Evolutionary conservation across 192 early-diverging fungal species (phyloP).

Genomic region (Spizellomyces sp.): DNA sequence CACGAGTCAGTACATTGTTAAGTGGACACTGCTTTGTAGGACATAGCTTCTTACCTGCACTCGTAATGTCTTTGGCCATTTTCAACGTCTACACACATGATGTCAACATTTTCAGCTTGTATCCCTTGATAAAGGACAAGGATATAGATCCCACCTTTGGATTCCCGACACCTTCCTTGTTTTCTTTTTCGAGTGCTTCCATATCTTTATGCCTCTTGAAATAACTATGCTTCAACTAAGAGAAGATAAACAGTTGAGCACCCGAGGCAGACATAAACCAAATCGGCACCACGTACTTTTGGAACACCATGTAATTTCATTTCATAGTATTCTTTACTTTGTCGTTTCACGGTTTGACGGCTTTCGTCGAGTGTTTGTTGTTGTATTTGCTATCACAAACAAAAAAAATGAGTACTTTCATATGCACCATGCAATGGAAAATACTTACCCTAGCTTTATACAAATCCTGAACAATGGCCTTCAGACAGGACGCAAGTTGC

Average conservation of each 20-base stretch:
- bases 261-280: too few species aligned
- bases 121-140: too few species aligned
- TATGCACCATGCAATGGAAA: too few species aligned
- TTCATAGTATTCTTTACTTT: constrained; percentile 15
- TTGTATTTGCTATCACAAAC: background rate
- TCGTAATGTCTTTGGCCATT: constrained; percentile 19
- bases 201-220: constrained; percentile 9
- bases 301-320: constrained; percentile 13
- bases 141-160: constrained; percentile 1
- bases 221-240: background rate
- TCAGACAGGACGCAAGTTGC: background rate
- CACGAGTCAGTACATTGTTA: background rate
- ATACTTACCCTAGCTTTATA: constrained; percentile 3
- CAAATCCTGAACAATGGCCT: constrained; percentile 6
- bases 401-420: background rate
- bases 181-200: constrained; percentile 8
- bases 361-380: constrained; percentile 2
- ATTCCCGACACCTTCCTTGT: background rate
- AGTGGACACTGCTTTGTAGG: too few species aligned
- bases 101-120: too few species aligned
- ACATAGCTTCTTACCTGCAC: too few species aligned
- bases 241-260: too few species aligned
- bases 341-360: background rate
- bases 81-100: too few species aligned
- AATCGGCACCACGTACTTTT: too few species aligned